Evolutionary conservation across 1,139 yeast species (phyloP).

Genomic region (Kurtzmaniella natalensis): DNA sequence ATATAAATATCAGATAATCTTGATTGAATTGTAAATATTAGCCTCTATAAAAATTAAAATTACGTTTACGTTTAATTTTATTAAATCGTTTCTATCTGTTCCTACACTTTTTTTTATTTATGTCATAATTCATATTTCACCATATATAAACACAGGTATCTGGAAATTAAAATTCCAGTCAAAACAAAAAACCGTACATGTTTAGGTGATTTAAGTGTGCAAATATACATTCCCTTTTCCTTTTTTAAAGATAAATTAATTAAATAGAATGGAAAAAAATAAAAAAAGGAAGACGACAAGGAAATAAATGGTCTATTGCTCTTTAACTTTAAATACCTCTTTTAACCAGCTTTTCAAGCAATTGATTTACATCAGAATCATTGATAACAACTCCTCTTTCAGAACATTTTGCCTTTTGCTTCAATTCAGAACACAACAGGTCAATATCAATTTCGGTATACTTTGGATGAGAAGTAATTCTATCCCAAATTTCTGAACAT

Average conservation of each 20-base stretch:
- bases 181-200: conserved; percentile 3
- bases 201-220: neutral
- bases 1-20: too few relatives aligned
- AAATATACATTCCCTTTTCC: neutral
- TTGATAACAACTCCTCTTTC: conserved; percentile 86
- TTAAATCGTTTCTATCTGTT: too few relatives aligned
- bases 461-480: conserved; percentile 89
- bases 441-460: conserved; percentile 92
- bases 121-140: conserved; percentile 1
- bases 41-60: too few relatives aligned
- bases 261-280: neutral
- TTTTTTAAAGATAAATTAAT: neutral
- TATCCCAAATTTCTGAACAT: conserved; percentile 95
- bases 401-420: conserved; percentile 92
- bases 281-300: too few relatives aligned
- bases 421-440: conserved; percentile 83
- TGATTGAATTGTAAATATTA: too few relatives aligned
- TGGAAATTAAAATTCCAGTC: conserved; percentile 4
- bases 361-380: conserved; percentile 68
- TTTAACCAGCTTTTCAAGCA: conserved; percentile 31
- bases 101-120: neutral
- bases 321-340: neutral
- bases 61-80: neutral
- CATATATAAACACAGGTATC: conserved; percentile 1
- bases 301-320: too few relatives aligned